A percentile compares a stretch with the other conserved stretches of the same genome.
Evolutionary conservation across 306 rosid genomes (phyloP).

Genomic region (Vicia sativa): DNA sequence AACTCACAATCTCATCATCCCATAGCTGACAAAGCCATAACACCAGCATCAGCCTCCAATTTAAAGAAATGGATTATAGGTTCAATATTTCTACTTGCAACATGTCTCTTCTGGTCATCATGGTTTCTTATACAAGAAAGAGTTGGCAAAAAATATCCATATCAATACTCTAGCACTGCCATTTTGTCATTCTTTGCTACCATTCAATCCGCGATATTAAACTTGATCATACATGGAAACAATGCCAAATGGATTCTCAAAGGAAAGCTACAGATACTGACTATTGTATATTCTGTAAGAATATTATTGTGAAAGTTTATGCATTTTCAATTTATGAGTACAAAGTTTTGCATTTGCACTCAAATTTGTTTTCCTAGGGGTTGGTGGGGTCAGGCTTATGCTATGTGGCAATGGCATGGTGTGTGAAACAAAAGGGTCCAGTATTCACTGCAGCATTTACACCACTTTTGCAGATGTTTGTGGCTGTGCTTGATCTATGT

Average conservation of each 20-base stretch:
- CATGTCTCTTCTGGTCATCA: constrained; percentile 76
- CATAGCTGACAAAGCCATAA: constrained; percentile 6
- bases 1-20: constrained; percentile 35
- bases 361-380: constrained; percentile 52
- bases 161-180: constrained; percentile 79
- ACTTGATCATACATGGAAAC: constrained; percentile 52
- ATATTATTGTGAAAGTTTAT: not conserved
- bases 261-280: constrained; percentile 62
- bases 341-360: not conserved
- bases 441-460: constrained; percentile 84
- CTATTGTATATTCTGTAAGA: constrained; percentile 72
- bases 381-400: constrained; percentile 84
- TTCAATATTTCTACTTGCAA: constrained; percentile 55
- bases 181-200: constrained; percentile 68
- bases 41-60: constrained; percentile 18
- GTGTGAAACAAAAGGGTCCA: constrained; percentile 81
- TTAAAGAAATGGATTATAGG: constrained; percentile 66
- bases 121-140: constrained; percentile 87
- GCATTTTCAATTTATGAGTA: not conserved
- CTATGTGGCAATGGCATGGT: constrained; percentile 95
- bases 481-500: constrained; percentile 63
- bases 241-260: constrained; percentile 58
- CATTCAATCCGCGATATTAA: constrained; percentile 68
- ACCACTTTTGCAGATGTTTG: constrained; percentile 71
- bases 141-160: constrained; percentile 64